Conservation (phyloP, 106 monocot species). For the Ottelia alismoides region DNA sequence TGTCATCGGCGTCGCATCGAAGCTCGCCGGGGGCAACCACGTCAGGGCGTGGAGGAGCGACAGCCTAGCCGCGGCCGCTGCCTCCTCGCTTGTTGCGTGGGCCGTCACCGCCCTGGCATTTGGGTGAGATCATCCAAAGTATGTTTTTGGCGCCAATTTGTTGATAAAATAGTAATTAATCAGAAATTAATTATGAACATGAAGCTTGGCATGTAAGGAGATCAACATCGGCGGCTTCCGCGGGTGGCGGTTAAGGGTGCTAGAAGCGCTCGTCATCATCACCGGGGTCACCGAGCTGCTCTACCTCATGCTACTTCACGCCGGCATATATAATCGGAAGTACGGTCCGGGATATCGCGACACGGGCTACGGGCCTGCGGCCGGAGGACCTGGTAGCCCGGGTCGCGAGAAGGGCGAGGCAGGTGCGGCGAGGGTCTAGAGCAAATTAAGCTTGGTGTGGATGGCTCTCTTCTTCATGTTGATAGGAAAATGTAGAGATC, state of each 20-base stretch:
- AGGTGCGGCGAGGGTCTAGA: no score
- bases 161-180: neutral
- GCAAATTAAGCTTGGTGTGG: no score
- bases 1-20: constrained; percentile 56
- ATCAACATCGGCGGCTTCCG: constrained; percentile 49
- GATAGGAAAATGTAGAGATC: no score
- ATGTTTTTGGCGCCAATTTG: neutral
- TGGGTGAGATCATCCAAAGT: constrained; percentile 13
- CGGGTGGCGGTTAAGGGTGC: constrained; percentile 40
- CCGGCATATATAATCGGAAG: constrained; percentile 40
- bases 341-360: constrained; percentile 54
- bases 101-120: no score
- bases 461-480: no score
- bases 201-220: constrained; percentile 66
- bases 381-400: neutral
- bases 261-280: constrained; percentile 61
- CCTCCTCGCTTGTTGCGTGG: constrained; percentile 37
- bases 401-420: no score
- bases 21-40: constrained; percentile 62
- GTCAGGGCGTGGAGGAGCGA: constrained; percentile 38
- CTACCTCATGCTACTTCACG: constrained; percentile 45
- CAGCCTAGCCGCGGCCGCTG: no score
- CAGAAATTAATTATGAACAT: no score
- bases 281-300: constrained; percentile 44
- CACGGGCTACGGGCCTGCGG: constrained; percentile 5